Evolutionary conservation across 192 early-diverging fungal species (phyloP).

Genomic region (Podila epigama): DNA sequence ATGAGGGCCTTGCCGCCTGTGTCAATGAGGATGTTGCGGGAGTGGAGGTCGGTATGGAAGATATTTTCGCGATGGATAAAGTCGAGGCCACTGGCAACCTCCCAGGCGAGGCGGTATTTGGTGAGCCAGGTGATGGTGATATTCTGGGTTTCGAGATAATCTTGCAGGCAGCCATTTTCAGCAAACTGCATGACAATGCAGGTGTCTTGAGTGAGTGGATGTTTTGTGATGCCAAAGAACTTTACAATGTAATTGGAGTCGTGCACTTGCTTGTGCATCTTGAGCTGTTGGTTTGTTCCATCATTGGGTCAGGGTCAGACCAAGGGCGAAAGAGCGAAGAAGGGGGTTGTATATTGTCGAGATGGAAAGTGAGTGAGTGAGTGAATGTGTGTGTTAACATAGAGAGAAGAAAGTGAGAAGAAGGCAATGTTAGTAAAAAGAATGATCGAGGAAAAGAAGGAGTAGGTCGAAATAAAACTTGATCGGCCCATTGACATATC

Average conservation of each 20-base stretch:
- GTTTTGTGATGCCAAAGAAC: constrained; percentile 52
- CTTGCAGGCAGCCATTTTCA: constrained; percentile 48
- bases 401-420: background rate
- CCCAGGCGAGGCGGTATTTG: constrained; percentile 47
- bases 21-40: constrained; percentile 50
- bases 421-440: background rate
- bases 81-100: constrained; percentile 48
- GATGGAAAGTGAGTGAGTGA: too few relatives aligned
- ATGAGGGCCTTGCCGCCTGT: constrained; percentile 44
- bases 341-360: too few relatives aligned
- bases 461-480: too few relatives aligned
- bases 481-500: too few relatives aligned
- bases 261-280: constrained; percentile 51
- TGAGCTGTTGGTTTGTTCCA: too few relatives aligned
- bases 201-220: constrained; percentile 46
- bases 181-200: constrained; percentile 54
- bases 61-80: constrained; percentile 50
- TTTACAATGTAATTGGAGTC: constrained; percentile 54
- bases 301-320: background rate
- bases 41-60: constrained; percentile 48
- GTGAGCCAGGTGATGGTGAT: constrained; percentile 42
- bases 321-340: background rate
- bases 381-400: too few relatives aligned
- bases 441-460: background rate
- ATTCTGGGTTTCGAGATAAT: constrained; percentile 48